These are phyloP conservation scores for Cercospora beticola DNA, from an alignment of 2,329 filamentous ascomycete species.

Conservation along the genomic window DNA sequence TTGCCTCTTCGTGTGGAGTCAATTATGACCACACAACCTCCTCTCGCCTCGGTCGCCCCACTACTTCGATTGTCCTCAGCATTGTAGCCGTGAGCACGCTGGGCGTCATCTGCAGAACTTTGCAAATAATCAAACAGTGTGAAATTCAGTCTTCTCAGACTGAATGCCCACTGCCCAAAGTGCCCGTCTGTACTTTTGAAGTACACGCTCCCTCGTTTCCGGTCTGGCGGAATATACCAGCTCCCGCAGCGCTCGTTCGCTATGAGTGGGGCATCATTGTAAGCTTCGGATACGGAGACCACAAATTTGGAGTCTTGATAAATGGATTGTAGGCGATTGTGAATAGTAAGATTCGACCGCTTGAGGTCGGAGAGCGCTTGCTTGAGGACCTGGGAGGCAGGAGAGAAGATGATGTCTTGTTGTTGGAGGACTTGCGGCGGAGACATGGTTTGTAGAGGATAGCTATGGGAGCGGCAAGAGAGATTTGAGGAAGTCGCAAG, in stretches of 20 bases:
- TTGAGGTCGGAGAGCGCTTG: conserved; percentile 70
- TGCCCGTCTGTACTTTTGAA: conserved; percentile 99
- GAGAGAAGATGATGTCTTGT: conserved; percentile 55
- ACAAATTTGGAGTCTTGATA: conserved; percentile 75
- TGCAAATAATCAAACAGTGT: conserved; percentile 71
- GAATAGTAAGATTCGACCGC: conserved; percentile 71
- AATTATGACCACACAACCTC: conserved; percentile 77
- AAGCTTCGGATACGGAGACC: conserved; percentile 56
- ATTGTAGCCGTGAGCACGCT: neutral
- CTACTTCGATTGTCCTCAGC: neutral
- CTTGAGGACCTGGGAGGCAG: conserved; percentile 63
- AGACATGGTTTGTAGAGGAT: neutral
- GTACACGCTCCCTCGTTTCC: conserved; percentile 75
- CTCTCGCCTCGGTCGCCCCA: conserved; percentile 41
- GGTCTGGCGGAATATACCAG: conserved; percentile 76
- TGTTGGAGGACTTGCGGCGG: conserved; percentile 17
- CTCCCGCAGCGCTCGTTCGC: conserved; percentile 95
- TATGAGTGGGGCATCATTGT: conserved; percentile 64
- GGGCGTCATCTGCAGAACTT: neutral
- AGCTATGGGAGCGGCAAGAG: neutral
- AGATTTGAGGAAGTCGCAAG: neutral
- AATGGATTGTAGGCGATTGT: conserved; percentile 81
- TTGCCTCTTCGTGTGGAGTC: conserved; percentile 93
- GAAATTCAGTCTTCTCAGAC: conserved; percentile 77
- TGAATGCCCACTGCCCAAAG: conserved; percentile 86